Evolutionary conservation across 768 basidiomycete species (phyloP).

Genomic region (Ramaria sp.): DNA sequence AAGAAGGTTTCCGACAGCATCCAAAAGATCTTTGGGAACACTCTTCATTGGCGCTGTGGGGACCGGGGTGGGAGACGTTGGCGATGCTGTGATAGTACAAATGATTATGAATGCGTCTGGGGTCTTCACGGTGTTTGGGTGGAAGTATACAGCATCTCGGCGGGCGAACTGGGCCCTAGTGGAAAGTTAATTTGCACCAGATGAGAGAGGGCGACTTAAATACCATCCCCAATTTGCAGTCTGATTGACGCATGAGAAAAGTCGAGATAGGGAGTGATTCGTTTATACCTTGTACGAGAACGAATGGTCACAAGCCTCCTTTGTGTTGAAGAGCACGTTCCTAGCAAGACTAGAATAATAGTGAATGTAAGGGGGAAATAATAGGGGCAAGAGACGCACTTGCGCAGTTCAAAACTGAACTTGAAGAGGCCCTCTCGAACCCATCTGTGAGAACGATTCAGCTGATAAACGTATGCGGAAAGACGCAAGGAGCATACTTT

Average conservation of each 20-base stretch:
- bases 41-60: slow-evolving; percentile 35
- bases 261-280: not conserved
- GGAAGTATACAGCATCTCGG: slow-evolving; percentile 59
- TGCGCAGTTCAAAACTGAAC: slow-evolving; percentile 75
- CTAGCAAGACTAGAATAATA: slow-evolving; percentile 30
- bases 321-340: slow-evolving; percentile 44
- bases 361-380: not conserved
- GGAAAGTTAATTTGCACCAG: not conserved
- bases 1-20: slow-evolving; percentile 62
- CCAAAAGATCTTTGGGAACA: slow-evolving; percentile 58
- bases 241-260: slow-evolving; percentile 22
- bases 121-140: slow-evolving; percentile 32
- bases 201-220: slow-evolving; percentile 1
- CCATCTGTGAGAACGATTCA: slow-evolving; percentile 43
- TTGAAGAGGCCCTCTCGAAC: slow-evolving; percentile 76
- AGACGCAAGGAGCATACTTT: slow-evolving; percentile 29
- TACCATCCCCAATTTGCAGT: slow-evolving; percentile 89
- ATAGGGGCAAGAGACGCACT: slow-evolving; percentile 27
- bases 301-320: slow-evolving; percentile 75
- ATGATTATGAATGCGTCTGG: slow-evolving; percentile 65
- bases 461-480: not conserved
- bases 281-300: slow-evolving; percentile 56
- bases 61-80: slow-evolving; percentile 37
- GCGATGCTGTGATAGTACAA: slow-evolving; percentile 68
- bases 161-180: slow-evolving; percentile 69